phyloP scores from a whole-genome alignment of 2,329 filamentous ascomycete species.

The Seiridium unicorne region DNA sequence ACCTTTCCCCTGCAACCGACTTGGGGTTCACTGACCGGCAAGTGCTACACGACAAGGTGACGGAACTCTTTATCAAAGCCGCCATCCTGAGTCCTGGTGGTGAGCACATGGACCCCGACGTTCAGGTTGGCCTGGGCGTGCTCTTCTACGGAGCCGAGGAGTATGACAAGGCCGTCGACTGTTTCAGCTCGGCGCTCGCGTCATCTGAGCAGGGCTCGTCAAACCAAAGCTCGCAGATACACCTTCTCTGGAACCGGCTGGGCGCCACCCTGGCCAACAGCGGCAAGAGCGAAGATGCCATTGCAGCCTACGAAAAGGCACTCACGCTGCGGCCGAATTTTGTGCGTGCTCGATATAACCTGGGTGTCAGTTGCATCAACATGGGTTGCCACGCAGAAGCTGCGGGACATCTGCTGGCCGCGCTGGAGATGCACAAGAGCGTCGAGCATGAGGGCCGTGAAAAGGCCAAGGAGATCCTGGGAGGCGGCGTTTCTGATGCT shows the following conservation, averaged over 20 bases:
- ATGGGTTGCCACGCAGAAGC: conserved; percentile 94
- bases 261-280: conserved; percentile 95
- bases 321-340: conserved; percentile 91
- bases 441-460: conserved; percentile 83
- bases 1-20: conserved; percentile 74
- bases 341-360: conserved; percentile 93
- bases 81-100: conserved; percentile 90
- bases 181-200: conserved; percentile 88
- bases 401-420: conserved; percentile 86
- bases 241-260: conserved; percentile 95
- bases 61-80: conserved; percentile 84
- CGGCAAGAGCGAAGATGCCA: conserved; percentile 90
- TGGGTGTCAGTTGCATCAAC: conserved; percentile 95
- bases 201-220: conserved; percentile 79
- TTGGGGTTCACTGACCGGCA: conserved; percentile 94
- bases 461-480: conserved; percentile 80
- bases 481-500: conserved; percentile 58
- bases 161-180: conserved; percentile 98
- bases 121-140: conserved; percentile 94
- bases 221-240: conserved; percentile 83
- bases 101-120: conserved; percentile 96
- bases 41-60: conserved; percentile 85
- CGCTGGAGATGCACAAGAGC: conserved; percentile 91
- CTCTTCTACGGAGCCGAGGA: conserved; percentile 98
- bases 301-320: conserved; percentile 92